A percentile compares a stretch with the other conserved stretches of the same genome.
phyloP scores from a whole-genome alignment of 768 basidiomycete species.

The Lyophyllum decastes region DNA sequence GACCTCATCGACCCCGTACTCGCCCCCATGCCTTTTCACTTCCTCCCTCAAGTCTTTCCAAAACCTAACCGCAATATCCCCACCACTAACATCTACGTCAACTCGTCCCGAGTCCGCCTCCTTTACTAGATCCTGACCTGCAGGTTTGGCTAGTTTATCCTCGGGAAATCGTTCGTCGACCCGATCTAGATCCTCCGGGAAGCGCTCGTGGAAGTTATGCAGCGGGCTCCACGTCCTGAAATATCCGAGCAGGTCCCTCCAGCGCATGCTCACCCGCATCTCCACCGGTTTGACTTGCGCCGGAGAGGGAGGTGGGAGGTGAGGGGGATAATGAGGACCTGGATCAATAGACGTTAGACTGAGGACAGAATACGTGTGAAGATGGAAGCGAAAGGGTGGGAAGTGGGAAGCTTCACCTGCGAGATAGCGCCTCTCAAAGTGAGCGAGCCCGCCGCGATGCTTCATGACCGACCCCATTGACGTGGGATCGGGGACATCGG shows the following conservation, averaged over 20 bases:
- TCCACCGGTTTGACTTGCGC: slow-evolving; percentile 43
- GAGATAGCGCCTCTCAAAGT: slow-evolving; percentile 58
- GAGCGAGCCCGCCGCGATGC: slow-evolving; percentile 33
- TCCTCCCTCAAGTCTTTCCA: slow-evolving; percentile 53
- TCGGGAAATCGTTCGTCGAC: slow-evolving; percentile 38
- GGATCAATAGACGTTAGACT: neutral
- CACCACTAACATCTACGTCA: slow-evolving; percentile 39
- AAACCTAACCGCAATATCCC: slow-evolving; percentile 67
- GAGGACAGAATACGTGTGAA: neutral
- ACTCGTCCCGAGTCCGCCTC: neutral
- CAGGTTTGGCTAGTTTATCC: slow-evolving; percentile 18
- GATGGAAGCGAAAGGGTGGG: neutral
- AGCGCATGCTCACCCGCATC: slow-evolving; percentile 60
- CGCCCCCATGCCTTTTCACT: slow-evolving; percentile 29
- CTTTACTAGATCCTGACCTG: neutral
- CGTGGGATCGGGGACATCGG: slow-evolving; percentile 62
- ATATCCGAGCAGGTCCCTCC: slow-evolving; percentile 68
- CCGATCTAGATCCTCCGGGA: slow-evolving; percentile 54
- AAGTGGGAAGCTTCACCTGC: slow-evolving; percentile 41
- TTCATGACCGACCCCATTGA: slow-evolving; percentile 23
- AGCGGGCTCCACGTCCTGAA: slow-evolving; percentile 72
- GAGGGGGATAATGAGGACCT: slow-evolving; percentile 17
- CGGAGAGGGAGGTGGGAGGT: slow-evolving; percentile 19
- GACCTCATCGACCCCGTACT: slow-evolving; percentile 36
- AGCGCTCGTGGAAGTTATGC: slow-evolving; percentile 62